Evolutionary conservation across 768 basidiomycete genomes (phyloP), one percentile per base, ranked within the genome.

Genomic region (Chalciporus chontae): DNA sequence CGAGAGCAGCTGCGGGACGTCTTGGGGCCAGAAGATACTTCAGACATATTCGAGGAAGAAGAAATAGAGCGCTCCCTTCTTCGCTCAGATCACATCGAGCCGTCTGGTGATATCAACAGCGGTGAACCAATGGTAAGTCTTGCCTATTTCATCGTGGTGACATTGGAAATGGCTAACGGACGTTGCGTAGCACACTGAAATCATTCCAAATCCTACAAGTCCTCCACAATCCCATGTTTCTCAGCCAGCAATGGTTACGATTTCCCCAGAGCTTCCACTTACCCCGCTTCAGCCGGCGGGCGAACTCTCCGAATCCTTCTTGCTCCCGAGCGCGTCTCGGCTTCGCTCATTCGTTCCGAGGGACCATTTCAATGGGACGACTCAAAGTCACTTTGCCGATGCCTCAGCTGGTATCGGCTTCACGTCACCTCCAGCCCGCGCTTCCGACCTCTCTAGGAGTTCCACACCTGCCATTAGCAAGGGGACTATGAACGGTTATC

Each of bases 321-420:
- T 89, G 17, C 83, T 87, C 57, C 85, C 86, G 4, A 78, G 74
- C n/a, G 78, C 89, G 6, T 92, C 89, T 24, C 79, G 89, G n/a
- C 77, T 90, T 37, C 86, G 89, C 38, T 89, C 90, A 11, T 76
- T 76, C 59, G 75, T 77, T 6, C 80, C 83, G 11, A 76, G 74
- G 21, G 66, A 73, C 5, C 66, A 72, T 23, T 73, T 63, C 13
- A 60, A 71, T 15, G 74, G 78, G 14, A 68, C 72, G 40, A 71
- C 69, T 37, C 76, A 75, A 48, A 64, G 70, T 26, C 66, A 69
- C 39, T 75, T 78, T 14, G 59, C 74, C 18, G 73, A 73, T 48
- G 73, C 77, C 0, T 74, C 76, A 39, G 47, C 69, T 17, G 69
- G 72, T 49, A 70, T 73, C 41, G 76, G 69, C 8, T 57, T 69